phyloP scores from a whole-genome alignment of 768 basidiomycete species.

The Steccherinum ochraceum region DNA sequence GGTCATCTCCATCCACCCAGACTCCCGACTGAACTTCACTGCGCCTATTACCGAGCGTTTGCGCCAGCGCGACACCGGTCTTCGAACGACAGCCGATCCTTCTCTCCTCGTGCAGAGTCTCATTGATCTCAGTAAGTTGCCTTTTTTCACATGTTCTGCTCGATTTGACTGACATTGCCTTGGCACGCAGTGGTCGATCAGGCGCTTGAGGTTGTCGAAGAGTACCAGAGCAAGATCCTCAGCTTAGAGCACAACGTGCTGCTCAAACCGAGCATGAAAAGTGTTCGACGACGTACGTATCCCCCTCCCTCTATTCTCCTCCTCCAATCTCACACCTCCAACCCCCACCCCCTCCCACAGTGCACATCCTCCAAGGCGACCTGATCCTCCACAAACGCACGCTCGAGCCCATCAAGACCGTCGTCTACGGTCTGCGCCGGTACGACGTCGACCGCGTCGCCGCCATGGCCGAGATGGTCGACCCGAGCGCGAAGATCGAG shows the following conservation, averaged over 20 bases:
- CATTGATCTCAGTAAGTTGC: constrained; percentile 43
- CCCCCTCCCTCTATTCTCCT: not conserved
- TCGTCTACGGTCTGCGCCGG: constrained; percentile 61
- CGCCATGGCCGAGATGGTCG: constrained; percentile 40
- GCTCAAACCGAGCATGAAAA: constrained; percentile 52
- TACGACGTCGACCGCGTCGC: constrained; percentile 66
- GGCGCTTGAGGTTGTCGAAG: constrained; percentile 61
- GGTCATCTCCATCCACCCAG: constrained; percentile 53
- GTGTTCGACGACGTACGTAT: constrained; percentile 49
- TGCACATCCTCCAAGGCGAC: constrained; percentile 74
- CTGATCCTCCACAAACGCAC: constrained; percentile 70
- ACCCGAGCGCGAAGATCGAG: constrained; percentile 29
- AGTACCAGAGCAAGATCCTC: constrained; percentile 57
- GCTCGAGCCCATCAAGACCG: constrained; percentile 61
- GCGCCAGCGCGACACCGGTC: constrained; percentile 48
- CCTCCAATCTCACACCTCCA: too few relatives aligned
- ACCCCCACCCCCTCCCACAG: constrained; percentile 24
- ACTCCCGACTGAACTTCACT: constrained; percentile 40
- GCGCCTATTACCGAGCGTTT: constrained; percentile 54
- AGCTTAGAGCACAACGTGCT: constrained; percentile 56
- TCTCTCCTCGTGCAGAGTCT: constrained; percentile 65
- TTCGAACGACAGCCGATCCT: constrained; percentile 58
- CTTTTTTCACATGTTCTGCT: constrained; percentile 12
- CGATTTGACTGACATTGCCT: not conserved
- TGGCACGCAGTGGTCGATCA: constrained; percentile 54